Evolutionary conservation across 1,139 yeast genomes (phyloP).

Genomic region (Dujonia santamariae): DNA sequence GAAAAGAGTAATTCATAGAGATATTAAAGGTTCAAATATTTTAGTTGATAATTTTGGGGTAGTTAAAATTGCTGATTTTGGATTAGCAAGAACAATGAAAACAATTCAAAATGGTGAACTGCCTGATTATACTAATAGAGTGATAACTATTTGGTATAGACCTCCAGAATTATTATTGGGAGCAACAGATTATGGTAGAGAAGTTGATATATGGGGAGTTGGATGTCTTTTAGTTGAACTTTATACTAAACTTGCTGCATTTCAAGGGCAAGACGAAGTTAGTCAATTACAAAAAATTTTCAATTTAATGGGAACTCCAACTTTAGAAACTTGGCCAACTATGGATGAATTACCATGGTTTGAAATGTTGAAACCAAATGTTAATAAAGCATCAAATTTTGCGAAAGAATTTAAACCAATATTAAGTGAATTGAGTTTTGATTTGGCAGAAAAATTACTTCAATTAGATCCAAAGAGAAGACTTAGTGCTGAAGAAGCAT

Average conservation of each 20-base stretch:
- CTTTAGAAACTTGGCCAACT: slow-evolving; percentile 71
- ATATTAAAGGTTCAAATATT: slow-evolving; percentile 91
- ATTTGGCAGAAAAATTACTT: slow-evolving; percentile 62
- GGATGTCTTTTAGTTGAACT: slow-evolving; percentile 88
- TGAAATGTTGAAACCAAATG: slow-evolving; percentile 70
- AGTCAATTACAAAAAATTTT: slow-evolving; percentile 77
- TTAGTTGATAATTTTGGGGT: slow-evolving; percentile 69
- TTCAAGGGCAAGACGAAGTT: slow-evolving; percentile 87
- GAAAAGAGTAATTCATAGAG: slow-evolving; percentile 82
- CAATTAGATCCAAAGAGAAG: slow-evolving; percentile 67
- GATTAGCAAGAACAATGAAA: slow-evolving; percentile 81
- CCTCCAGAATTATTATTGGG: slow-evolving; percentile 94
- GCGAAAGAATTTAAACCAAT: slow-evolving; percentile 41
- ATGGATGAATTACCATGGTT: slow-evolving; percentile 85
- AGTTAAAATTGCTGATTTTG: slow-evolving; percentile 89
- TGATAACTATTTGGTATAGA: slow-evolving; percentile 93
- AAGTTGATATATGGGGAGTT: slow-evolving; percentile 96
- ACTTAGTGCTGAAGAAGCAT: slow-evolving; percentile 58
- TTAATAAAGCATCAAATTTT: slow-evolving; percentile 47
- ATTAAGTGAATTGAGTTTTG: slow-evolving; percentile 55
- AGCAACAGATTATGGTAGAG: slow-evolving; percentile 84
- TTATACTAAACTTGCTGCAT: slow-evolving; percentile 70
- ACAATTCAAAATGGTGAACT: slow-evolving; percentile 48
- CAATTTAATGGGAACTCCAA: slow-evolving; percentile 86
- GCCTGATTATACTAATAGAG: slow-evolving; percentile 87